A percentile compares a stretch with the other conserved stretches of the same genome.
These are phyloP conservation scores for Gyrodon lividus DNA, from an alignment of 768 basidiomycete genomes.

Conservation along the genomic window DNA sequence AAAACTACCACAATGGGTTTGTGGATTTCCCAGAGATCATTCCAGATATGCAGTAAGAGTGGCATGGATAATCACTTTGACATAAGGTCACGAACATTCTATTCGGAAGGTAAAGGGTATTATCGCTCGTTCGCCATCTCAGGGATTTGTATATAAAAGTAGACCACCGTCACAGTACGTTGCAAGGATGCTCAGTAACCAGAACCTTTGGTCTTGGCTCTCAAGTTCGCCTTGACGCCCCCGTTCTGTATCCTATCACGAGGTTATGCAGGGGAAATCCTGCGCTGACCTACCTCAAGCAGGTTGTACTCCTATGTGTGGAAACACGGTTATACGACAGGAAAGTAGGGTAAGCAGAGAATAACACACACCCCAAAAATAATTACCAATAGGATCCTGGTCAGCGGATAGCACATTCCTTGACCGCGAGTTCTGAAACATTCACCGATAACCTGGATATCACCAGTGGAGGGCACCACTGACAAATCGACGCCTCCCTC, in stretches of 20 bases:
- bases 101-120: background rate
- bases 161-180: background rate
- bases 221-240: conserved; percentile 4
- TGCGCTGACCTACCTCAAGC: background rate
- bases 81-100: conserved; percentile 3
- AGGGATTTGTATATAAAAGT: too few species aligned
- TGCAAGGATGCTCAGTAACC: background rate
- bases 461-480: conserved; percentile 14
- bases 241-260: background rate
- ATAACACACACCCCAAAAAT: background rate
- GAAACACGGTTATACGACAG: background rate
- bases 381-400: background rate
- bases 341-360: background rate
- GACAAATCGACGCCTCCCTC: conserved; percentile 1
- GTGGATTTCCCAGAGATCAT: conserved; percentile 10
- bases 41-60: background rate
- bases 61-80: conserved; percentile 2
- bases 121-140: background rate
- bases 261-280: background rate
- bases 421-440: background rate
- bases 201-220: conserved; percentile 6
- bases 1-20: conserved; percentile 10
- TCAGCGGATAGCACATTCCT: background rate
- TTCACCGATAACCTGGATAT: conserved; percentile 3
- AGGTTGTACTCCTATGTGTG: background rate